A percentile compares a stretch with the other conserved stretches of the same genome.
Evolutionary conservation across 768 basidiomycete species (phyloP).

Genomic region (Leccinum uliginosum): DNA sequence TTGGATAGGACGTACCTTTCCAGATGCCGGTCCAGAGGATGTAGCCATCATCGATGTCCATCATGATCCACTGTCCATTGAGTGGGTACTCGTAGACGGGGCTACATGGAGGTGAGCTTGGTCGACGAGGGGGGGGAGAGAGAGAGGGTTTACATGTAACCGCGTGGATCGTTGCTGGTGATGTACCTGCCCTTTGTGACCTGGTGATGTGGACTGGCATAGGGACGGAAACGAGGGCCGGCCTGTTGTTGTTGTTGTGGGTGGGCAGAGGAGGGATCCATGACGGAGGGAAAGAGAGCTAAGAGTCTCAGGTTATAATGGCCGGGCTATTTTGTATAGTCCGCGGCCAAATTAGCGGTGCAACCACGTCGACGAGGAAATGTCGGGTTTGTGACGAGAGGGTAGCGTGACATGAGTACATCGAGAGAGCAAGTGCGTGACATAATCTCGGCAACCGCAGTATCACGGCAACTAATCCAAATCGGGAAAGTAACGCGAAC

Average conservation of each 20-base stretch:
- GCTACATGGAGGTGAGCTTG: slow-evolving; percentile 31
- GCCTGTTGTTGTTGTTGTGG: not conserved
- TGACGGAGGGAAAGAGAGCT: slow-evolving; percentile 15
- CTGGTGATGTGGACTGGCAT: slow-evolving; percentile 71
- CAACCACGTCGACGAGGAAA: slow-evolving; percentile 35
- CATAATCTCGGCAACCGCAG: slow-evolving; percentile 32
- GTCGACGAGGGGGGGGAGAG: not conserved
- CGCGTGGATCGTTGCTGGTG: slow-evolving; percentile 83
- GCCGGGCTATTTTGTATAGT: slow-evolving; percentile 25
- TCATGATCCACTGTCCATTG: slow-evolving; percentile 92
- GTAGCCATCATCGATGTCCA: slow-evolving; percentile 91
- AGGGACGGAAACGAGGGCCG: slow-evolving; percentile 55
- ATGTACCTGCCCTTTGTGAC: slow-evolving; percentile 86
- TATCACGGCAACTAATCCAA: slow-evolving; percentile 29
- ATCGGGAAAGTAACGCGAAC: slow-evolving; percentile 34
- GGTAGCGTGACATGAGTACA: slow-evolving; percentile 20
- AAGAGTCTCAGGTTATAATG: slow-evolving; percentile 16
- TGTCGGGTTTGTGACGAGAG: slow-evolving; percentile 26
- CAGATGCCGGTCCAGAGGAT: slow-evolving; percentile 92
- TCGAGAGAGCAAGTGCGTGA: slow-evolving; percentile 23
- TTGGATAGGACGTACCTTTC: slow-evolving; percentile 58
- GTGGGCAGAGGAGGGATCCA: slow-evolving; percentile 38
- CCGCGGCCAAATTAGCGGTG: slow-evolving; percentile 30
- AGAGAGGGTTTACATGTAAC: slow-evolving; percentile 66
- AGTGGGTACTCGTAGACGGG: slow-evolving; percentile 89